These are phyloP conservation scores for Phytophthora pistaciae DNA, from an alignment of 352 stramenopile genomes.

Conservation along the genomic window DNA sequence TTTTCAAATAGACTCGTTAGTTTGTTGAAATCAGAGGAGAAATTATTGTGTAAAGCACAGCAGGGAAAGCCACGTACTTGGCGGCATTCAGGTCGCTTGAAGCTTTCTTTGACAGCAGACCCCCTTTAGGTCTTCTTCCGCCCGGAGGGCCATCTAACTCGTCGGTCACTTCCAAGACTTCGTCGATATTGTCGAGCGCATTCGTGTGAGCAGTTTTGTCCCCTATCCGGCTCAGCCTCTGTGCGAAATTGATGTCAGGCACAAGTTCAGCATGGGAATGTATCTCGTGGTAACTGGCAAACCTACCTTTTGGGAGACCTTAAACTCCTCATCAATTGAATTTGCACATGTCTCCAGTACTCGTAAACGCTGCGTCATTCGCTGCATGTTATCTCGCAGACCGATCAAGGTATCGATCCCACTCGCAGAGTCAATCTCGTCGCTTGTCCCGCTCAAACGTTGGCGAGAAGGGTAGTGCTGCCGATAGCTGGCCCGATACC, in stretches of 20 bases:
- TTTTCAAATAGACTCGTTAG: conserved; percentile 38
- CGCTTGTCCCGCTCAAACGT: conserved; percentile 3
- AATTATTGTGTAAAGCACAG: background rate
- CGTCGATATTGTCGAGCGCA: conserved; percentile 27
- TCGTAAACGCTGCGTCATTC: conserved; percentile 55
- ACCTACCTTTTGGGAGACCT: conserved; percentile 53
- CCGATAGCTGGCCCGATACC: conserved; percentile 27
- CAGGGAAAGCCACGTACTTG: conserved; percentile 40
- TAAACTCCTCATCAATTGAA: conserved; percentile 71
- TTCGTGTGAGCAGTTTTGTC: conserved; percentile 13
- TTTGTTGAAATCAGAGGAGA: conserved; percentile 1
- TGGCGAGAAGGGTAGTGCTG: conserved; percentile 22
- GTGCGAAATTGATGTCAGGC: background rate
- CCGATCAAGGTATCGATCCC: conserved; percentile 38
- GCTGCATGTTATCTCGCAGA: conserved; percentile 57
- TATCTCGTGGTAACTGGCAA: background rate
- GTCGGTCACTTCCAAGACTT: conserved; percentile 25
- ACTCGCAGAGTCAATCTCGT: conserved; percentile 12
- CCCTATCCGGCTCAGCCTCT: conserved; percentile 30
- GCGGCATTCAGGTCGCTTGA: conserved; percentile 45
- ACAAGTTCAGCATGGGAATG: background rate
- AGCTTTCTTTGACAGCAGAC: conserved; percentile 49
- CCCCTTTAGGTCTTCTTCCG: background rate
- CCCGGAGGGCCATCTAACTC: background rate
- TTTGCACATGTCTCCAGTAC: conserved; percentile 60